Evolutionary conservation across 768 basidiomycete genomes (phyloP).

Genomic region (Leccinum fibrillosum): DNA sequence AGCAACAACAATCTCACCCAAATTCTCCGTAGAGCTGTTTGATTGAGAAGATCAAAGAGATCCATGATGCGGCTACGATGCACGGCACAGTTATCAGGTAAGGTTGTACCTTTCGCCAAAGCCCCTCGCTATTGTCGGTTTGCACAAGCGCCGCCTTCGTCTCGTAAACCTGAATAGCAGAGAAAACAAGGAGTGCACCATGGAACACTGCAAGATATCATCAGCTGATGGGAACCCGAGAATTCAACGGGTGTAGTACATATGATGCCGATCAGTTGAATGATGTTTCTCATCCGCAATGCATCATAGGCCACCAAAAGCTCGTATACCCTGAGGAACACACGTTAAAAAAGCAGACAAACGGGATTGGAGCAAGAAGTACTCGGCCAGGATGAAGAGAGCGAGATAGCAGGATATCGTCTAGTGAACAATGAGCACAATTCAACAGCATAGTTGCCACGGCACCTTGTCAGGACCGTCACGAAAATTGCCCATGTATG

Average conservation of each 20-base stretch:
- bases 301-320: conserved; percentile 81
- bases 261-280: conserved; percentile 74
- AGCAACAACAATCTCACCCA: conserved; percentile 48
- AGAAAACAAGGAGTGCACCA: conserved; percentile 65
- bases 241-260: conserved; percentile 36
- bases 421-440: conserved; percentile 33
- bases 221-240: conserved; percentile 3
- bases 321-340: conserved; percentile 63
- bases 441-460: background rate
- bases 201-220: conserved; percentile 54
- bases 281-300: conserved; percentile 71
- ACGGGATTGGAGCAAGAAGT: conserved; percentile 19
- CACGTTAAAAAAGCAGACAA: conserved; percentile 1
- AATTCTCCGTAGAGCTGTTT: conserved; percentile 75
- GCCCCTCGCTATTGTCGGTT: conserved; percentile 44
- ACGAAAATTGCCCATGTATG: conserved; percentile 21
- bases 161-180: conserved; percentile 74
- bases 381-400: conserved; percentile 82
- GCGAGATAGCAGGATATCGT: conserved; percentile 85
- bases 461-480: conserved; percentile 51
- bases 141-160: conserved; percentile 57
- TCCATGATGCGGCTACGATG: conserved; percentile 63
- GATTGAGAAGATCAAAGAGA: conserved; percentile 64
- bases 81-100: conserved; percentile 73
- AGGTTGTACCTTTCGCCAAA: conserved; percentile 59